phyloP scores from a whole-genome alignment of 2,329 filamentous ascomycete genomes.

The Sclerotinia minor region DNA sequence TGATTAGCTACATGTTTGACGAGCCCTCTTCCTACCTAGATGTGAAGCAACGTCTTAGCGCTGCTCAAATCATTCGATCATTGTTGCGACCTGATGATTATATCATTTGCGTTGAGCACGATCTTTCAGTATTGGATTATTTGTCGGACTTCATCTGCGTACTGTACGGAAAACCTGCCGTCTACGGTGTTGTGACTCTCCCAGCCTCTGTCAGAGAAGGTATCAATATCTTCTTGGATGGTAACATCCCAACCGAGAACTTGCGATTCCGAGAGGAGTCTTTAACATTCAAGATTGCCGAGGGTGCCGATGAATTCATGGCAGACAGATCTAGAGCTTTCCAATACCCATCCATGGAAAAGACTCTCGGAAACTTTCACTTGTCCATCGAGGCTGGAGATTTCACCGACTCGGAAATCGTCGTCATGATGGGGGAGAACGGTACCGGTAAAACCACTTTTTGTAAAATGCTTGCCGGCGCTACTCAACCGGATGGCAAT shows the following conservation, averaged over 20 bases:
- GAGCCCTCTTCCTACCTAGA: slow-evolving; percentile 98
- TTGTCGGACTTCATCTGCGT: slow-evolving; percentile 98
- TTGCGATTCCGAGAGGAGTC: slow-evolving; percentile 97
- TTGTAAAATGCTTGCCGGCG: slow-evolving; percentile 92
- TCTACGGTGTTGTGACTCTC: slow-evolving; percentile 96
- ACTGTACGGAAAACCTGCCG: slow-evolving; percentile 90
- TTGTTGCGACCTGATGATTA: slow-evolving; percentile 88
- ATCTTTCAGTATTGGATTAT: slow-evolving; percentile 97
- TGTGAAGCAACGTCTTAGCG: slow-evolving; percentile 97
- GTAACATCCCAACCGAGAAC: slow-evolving; percentile 97
- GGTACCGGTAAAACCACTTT: slow-evolving; percentile 99
- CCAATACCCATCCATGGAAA: slow-evolving; percentile 85
- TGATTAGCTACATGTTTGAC: slow-evolving; percentile 88
- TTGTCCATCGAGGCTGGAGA: slow-evolving; percentile 77
- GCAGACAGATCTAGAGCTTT: slow-evolving; percentile 83
- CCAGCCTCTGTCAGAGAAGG: slow-evolving; percentile 96
- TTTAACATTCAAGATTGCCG: slow-evolving; percentile 89
- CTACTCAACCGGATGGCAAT: slow-evolving; percentile 82
- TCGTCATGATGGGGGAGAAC: slow-evolving; percentile 99
- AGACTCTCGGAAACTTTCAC: slow-evolving; percentile 87
- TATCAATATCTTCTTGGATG: slow-evolving; percentile 99
- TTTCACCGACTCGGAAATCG: slow-evolving; percentile 97
- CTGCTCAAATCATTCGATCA: slow-evolving; percentile 88
- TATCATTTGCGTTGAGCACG: slow-evolving; percentile 98
- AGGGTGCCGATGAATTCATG: slow-evolving; percentile 84